Base-by-base conservation (phyloP, 1,284 basidiomycete genomes). In the Cutaneotrichosporon sp. region DNA sequence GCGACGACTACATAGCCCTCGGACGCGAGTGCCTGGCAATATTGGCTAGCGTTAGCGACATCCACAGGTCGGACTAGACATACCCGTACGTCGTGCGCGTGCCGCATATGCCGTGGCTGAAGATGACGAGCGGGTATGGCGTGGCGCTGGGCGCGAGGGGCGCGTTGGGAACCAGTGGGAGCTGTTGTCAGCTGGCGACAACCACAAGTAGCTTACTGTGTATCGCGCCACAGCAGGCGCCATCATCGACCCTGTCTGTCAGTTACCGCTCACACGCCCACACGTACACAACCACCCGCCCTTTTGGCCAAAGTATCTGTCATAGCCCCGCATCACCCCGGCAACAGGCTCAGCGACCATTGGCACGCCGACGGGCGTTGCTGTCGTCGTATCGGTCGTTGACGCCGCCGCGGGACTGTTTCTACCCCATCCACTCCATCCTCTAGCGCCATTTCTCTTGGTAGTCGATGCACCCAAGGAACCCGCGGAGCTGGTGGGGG, bases 91-190 rank as follows among this genome's bases (percentile, higher is more conserved):
- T 81, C 1, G 82, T 86, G 20, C 83, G 76, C 38, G 80, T 83
- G 1, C 87, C 88, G n/a, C 82, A 84, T 12, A 90, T 78, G 17
- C 88, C 88, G 74, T 90, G 88, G 15, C 85, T 87, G 72, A 89
- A 89, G 42, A 89, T 80, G 26, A 88, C 80, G 14, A 90, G 77
- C 0, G 86, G 85, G 82, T 85, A 87, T 40, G 61, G 59, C 20
- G 44, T 20, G 10, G 46, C 23, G 35, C 33, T 40, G 12, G 37
- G 36, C 14, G n/a, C 5, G 8, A 48, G 22, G 17, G 46, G 46
- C 2, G 36, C 36, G 20, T 48, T 39, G 1, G 37, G 26, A 5
- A 26, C 12, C 4, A 39, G 8, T 12, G 46, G 37, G 13, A 48
- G 17, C 26, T 34, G 13, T n/a, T 7, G 39, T 20, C 18, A 21